Percentiles rank a stretch among this genome's conserved stretches.
Conservation (phyloP, 1,284 basidiomycete species). For the Leccinum olivaceoglutinosum region DNA sequence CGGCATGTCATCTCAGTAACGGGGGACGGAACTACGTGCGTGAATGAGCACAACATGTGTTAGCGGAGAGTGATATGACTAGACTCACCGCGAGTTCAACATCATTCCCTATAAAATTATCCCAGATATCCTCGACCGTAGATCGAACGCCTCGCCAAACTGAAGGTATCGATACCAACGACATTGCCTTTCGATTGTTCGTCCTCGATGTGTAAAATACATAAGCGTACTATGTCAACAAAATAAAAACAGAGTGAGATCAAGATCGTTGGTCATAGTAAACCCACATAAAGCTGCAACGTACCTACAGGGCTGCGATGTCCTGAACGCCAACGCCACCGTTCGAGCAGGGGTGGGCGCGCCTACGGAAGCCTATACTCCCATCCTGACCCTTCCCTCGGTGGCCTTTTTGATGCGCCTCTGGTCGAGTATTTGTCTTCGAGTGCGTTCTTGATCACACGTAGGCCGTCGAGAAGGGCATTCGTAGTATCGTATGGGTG, state of each 20-base stretch:
- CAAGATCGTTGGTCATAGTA: slow-evolving; percentile 2
- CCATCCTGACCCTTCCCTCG: slow-evolving; percentile 94
- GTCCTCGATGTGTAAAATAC: slow-evolving; percentile 49
- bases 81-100: slow-evolving; percentile 86
- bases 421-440: slow-evolving; percentile 73
- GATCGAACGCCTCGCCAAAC: too few relatives aligned
- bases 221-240: neutral
- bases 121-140: slow-evolving; percentile 51
- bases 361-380: slow-evolving; percentile 95
- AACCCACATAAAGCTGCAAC: slow-evolving; percentile 14
- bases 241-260: slow-evolving; percentile 3
- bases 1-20: slow-evolving; percentile 27
- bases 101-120: slow-evolving; percentile 96
- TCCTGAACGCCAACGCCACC: slow-evolving; percentile 98
- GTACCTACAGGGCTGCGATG: slow-evolving; percentile 80
- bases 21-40: slow-evolving; percentile 66
- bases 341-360: slow-evolving; percentile 90
- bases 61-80: slow-evolving; percentile 8
- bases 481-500: slow-evolving; percentile 92
- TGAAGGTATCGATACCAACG: slow-evolving; percentile 72
- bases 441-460: slow-evolving; percentile 94
- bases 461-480: slow-evolving; percentile 91
- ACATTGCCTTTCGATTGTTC: slow-evolving; percentile 88
- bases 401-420: slow-evolving; percentile 87
- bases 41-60: slow-evolving; percentile 19